Conservation (phyloP, 1,284 basidiomycete species). For the Trametes sp. region DNA sequence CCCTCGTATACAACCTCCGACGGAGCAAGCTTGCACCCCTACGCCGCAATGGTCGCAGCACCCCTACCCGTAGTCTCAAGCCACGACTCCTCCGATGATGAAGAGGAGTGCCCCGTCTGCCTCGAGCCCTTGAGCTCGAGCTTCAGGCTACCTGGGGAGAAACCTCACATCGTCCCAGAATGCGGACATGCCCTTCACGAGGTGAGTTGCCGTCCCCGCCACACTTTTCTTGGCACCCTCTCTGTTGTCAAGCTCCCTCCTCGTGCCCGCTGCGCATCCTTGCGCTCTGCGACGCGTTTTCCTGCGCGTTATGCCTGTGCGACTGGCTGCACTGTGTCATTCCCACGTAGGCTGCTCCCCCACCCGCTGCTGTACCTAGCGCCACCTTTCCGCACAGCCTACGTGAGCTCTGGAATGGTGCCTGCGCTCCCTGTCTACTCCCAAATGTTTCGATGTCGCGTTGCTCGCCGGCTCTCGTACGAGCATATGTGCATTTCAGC, state of each 20-base stretch:
- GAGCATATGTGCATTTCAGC: slow-evolving; percentile 1
- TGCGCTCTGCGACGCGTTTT: not conserved
- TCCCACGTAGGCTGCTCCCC: slow-evolving; percentile 21
- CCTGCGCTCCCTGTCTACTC: slow-evolving; percentile 1
- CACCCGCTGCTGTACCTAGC: slow-evolving; percentile 8
- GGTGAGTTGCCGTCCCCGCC: slow-evolving; percentile 52
- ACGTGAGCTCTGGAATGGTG: slow-evolving; percentile 6
- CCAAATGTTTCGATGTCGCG: slow-evolving; percentile 5
- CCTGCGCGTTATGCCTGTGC: slow-evolving; percentile 2
- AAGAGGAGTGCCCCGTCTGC: slow-evolving; percentile 90
- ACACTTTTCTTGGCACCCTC: not conserved
- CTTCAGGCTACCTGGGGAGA: slow-evolving; percentile 91
- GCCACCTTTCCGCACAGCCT: not conserved
- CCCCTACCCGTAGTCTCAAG: slow-evolving; percentile 74
- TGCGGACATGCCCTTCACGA: slow-evolving; percentile 98
- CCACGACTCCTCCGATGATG: slow-evolving; percentile 70
- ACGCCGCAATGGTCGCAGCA: slow-evolving; percentile 61
- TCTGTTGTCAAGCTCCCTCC: not conserved
- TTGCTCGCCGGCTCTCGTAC: not conserved
- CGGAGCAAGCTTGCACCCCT: slow-evolving; percentile 50
- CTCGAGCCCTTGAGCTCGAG: slow-evolving; percentile 89
- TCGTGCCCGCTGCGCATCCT: not conserved
- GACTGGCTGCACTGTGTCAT: slow-evolving; percentile 16
- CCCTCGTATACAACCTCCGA: slow-evolving; percentile 33
- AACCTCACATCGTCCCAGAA: slow-evolving; percentile 94